Percentiles rank a stretch among this genome's conserved stretches.
Conservation (phyloP, 2,329 filamentous ascomycete species). For the Neopestalotiopsis clavispora region DNA sequence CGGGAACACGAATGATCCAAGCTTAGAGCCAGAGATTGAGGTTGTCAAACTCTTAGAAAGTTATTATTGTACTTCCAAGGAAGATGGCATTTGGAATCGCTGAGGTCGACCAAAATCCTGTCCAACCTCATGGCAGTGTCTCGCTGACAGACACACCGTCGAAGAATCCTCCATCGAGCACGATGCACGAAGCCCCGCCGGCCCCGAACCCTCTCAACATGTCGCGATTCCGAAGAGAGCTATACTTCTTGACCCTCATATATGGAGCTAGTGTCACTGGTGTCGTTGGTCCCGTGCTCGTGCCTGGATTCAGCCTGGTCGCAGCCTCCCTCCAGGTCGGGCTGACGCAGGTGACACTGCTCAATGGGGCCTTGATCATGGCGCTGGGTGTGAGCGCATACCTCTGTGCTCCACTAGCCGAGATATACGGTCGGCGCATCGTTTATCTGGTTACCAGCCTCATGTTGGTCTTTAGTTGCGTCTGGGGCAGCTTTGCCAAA, state of each 20-base stretch:
- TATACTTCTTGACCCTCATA: conserved; percentile 23
- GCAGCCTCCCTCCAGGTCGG: conserved; percentile 14
- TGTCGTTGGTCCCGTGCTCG: conserved; percentile 16
- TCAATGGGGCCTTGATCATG: conserved; percentile 23
- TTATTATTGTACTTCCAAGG: no score
- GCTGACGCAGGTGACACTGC: conserved; percentile 18
- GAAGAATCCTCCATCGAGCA: no score
- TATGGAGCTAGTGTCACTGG: conserved; percentile 19
- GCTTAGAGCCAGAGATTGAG: no score
- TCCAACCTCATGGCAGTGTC: no score
- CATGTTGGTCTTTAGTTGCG: not conserved
- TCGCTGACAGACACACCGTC: no score
- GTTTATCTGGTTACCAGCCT: conserved; percentile 5
- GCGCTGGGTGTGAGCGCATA: conserved; percentile 19
- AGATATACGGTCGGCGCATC: conserved; percentile 3
- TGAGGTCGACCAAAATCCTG: no score
- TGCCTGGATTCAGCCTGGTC: conserved; percentile 21
- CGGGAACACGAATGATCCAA: no score
- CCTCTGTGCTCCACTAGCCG: conserved; percentile 6
- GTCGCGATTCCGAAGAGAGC: not conserved
- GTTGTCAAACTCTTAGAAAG: no score
- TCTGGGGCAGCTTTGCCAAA: not conserved
- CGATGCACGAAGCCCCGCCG: no score
- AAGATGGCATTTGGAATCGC: no score
- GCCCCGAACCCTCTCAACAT: not conserved